A percentile compares a stretch with the other conserved stretches of the same genome.
These are phyloP conservation scores for Aureobasidium leucospermi DNA, from an alignment of 2,329 filamentous ascomycete genomes.

Conservation along the genomic window DNA sequence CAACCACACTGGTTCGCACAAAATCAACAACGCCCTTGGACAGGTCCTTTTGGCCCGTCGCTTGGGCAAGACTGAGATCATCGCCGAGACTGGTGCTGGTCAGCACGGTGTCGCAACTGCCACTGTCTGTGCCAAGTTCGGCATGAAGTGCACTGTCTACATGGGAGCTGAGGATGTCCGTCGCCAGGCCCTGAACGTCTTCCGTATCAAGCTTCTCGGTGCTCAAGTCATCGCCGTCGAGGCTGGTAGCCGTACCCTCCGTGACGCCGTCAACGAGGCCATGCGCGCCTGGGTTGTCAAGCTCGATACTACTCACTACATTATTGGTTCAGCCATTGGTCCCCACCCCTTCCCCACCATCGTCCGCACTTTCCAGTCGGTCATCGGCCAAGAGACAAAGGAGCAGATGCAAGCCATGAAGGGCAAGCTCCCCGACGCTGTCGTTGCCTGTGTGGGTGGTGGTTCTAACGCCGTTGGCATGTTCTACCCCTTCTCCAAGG, in stretches of 20 bases:
- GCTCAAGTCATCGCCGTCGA: conserved; percentile 90
- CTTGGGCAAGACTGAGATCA: conserved; percentile 92
- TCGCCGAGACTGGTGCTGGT: conserved; percentile 93
- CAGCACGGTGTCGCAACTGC: conserved; percentile 98
- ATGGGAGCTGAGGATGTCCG: conserved; percentile 98
- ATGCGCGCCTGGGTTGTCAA: conserved; percentile 89
- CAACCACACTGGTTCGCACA: conserved; percentile 96
- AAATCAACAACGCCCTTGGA: conserved; percentile 97
- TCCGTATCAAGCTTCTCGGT: conserved; percentile 94
- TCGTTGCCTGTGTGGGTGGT: conserved; percentile 93
- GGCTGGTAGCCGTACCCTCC: conserved; percentile 64
- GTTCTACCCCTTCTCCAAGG: conserved; percentile 93
- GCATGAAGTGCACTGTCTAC: conserved; percentile 95
- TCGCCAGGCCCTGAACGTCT: conserved; percentile 93
- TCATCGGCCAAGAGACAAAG: conserved; percentile 94
- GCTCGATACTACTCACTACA: conserved; percentile 92
- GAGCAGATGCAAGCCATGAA: conserved; percentile 77
- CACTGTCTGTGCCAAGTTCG: conserved; percentile 95
- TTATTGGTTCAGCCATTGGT: conserved; percentile 94
- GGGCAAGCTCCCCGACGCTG: conserved; percentile 87
- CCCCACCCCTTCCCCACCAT: conserved; percentile 98
- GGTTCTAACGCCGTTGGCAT: conserved; percentile 94
- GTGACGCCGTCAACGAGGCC: conserved; percentile 81
- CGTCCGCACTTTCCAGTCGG: conserved; percentile 92
- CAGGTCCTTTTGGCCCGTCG: conserved; percentile 81